These are phyloP conservation scores for Erodium trifolium DNA, from an alignment of 441 rosid species.

Conservation along the genomic window DNA sequence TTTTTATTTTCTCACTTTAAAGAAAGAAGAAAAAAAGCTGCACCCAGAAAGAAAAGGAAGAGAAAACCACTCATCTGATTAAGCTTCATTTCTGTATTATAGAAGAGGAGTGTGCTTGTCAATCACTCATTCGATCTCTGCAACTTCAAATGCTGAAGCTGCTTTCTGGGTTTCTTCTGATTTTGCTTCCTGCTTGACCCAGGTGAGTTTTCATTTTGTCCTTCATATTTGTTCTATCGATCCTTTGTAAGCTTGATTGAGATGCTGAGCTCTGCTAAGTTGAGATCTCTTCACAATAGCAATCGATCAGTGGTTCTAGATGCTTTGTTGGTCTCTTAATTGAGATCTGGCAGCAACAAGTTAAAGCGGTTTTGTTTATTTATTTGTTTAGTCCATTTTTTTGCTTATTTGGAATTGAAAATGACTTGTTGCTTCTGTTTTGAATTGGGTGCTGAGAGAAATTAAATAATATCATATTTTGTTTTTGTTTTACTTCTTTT, in stretches of 20 bases:
- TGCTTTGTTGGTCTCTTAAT: background rate
- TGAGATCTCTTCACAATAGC: constrained; percentile 1
- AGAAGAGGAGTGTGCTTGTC: background rate
- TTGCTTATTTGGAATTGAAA: constrained; percentile 5
- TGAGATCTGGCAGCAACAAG: constrained; percentile 7
- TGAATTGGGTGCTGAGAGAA: background rate
- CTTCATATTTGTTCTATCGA: background rate
- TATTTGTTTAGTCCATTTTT: background rate
- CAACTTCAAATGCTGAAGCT: constrained; percentile 8
- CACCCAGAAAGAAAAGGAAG: background rate
- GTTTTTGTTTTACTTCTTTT: background rate
- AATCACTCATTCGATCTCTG: background rate
- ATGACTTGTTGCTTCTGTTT: background rate
- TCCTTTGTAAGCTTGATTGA: background rate
- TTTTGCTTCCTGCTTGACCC: constrained; percentile 2
- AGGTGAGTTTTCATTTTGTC: constrained; percentile 1
- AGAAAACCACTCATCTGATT: background rate
- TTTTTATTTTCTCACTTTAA: background rate
- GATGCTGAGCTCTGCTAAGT: background rate
- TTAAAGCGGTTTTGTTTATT: background rate
- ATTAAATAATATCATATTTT: background rate
- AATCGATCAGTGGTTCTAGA: background rate
- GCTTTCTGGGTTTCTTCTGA: constrained; percentile 7
- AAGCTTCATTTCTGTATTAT: background rate
- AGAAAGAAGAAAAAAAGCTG: constrained; percentile 5